These are phyloP conservation scores for Spiraea crenata DNA, from an alignment of 331 rosid species.

Conservation along the genomic window DNA sequence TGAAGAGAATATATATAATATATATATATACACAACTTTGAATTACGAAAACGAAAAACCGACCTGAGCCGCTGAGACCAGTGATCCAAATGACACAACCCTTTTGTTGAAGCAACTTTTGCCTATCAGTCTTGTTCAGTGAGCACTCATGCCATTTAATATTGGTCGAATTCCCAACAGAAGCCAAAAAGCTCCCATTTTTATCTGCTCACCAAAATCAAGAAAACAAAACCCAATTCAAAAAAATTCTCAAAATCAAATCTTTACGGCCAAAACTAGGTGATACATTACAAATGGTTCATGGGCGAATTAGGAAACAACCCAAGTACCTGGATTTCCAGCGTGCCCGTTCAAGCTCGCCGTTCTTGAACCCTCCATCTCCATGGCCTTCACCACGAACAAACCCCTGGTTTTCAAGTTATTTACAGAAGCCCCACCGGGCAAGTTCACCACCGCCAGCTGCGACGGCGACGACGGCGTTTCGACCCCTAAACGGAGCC, in stretches of 20 bases:
- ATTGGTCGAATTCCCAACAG: constrained; percentile 59
- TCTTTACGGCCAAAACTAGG: neutral
- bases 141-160: constrained; percentile 72
- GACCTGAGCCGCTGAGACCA: constrained; percentile 85
- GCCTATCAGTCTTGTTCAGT: constrained; percentile 49
- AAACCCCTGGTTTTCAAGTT: constrained; percentile 33
- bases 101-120: constrained; percentile 56
- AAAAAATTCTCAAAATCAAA: neutral
- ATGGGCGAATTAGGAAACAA: neutral
- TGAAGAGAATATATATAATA: neutral
- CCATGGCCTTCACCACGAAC: constrained; percentile 33
- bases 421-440: constrained; percentile 12
- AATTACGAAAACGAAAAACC: constrained; percentile 23
- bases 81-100: constrained; percentile 84
- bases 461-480: constrained; percentile 17
- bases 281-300: neutral
- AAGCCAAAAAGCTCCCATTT: constrained; percentile 35
- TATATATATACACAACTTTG: neutral
- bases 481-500: constrained; percentile 10
- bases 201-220: constrained; percentile 30
- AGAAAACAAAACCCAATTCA: neutral
- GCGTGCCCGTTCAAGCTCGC: constrained; percentile 41
- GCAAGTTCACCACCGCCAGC: constrained; percentile 26
- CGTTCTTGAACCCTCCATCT: constrained; percentile 36
- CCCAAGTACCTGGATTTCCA: constrained; percentile 28